Conservation (phyloP, 2,329 filamentous ascomycete genomes). For the Botryotinia calthae region DNA sequence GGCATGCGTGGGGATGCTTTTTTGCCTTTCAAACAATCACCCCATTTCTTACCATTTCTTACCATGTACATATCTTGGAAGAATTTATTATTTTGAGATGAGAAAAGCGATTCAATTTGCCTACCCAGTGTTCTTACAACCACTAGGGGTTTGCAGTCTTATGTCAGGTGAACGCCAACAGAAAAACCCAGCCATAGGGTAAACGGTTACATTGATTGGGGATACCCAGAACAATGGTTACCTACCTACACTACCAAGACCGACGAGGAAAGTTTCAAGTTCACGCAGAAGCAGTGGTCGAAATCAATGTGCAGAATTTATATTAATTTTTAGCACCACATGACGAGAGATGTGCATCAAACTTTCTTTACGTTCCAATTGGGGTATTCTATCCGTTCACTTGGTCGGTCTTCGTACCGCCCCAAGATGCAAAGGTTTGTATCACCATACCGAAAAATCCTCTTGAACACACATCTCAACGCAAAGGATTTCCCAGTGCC, state of each 20-base stretch:
- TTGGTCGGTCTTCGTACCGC: background rate
- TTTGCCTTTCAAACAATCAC: background rate
- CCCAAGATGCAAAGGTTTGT: background rate
- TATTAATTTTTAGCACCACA: background rate
- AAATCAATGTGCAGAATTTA: background rate
- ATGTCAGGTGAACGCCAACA: background rate
- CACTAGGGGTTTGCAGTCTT: background rate
- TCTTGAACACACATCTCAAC: too few relatives aligned
- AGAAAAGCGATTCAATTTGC: background rate
- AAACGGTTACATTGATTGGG: background rate
- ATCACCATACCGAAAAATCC: background rate
- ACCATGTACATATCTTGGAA: background rate
- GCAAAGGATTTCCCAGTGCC: background rate
- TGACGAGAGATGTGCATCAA: background rate
- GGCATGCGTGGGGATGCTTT: background rate
- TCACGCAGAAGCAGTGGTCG: background rate
- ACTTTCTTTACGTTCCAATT: background rate
- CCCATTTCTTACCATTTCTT: background rate
- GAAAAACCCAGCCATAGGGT: conserved; percentile 3
- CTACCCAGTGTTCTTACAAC: background rate
- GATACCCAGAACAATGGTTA: background rate
- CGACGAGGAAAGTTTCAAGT: background rate
- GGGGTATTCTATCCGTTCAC: background rate
- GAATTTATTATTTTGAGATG: background rate
- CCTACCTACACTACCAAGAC: background rate